Percentiles rank a stretch among this genome's conserved stretches.
These are phyloP conservation scores for Cryphonectria nitschkei DNA, from an alignment of 2,329 filamentous ascomycete species.

Conservation along the genomic window DNA sequence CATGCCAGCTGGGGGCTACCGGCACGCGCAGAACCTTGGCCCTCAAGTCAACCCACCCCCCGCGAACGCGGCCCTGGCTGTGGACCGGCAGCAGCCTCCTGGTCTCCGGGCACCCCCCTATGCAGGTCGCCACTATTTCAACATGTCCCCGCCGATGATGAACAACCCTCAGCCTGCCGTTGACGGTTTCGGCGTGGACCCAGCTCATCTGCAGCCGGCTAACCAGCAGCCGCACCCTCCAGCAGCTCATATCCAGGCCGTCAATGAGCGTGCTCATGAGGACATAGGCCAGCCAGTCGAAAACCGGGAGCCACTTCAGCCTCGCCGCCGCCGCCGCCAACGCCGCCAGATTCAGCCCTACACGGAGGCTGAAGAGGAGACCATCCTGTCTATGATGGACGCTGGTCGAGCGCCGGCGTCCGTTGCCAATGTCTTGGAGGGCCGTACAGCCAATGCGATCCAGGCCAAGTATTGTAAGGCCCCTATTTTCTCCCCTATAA, in stretches of 20 bases:
- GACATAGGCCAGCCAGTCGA: not conserved
- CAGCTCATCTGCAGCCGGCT: no score
- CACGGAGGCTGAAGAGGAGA: not conserved
- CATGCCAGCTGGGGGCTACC: not conserved
- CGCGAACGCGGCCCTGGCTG: not conserved
- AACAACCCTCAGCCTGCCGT: not conserved
- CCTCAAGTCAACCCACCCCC: not conserved
- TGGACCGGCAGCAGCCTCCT: not conserved
- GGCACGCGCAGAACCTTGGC: not conserved
- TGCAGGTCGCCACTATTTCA: not conserved
- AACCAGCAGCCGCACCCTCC: not conserved
- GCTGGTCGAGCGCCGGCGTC: not conserved
- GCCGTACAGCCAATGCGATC: not conserved
- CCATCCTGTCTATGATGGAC: not conserved
- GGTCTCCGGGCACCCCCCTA: not conserved
- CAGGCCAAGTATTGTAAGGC: conserved; percentile 1
- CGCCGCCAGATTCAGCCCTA: not conserved
- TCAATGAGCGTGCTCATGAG: not conserved
- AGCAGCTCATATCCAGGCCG: not conserved
- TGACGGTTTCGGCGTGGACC: not conserved
- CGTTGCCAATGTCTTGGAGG: not conserved
- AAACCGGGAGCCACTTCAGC: not conserved
- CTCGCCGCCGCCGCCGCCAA: not conserved
- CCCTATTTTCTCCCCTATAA: no score
- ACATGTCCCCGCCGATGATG: not conserved